These are phyloP conservation scores for Fusarium subglutinans DNA, from an alignment of 2,329 filamentous ascomycete species.

Conservation along the genomic window DNA sequence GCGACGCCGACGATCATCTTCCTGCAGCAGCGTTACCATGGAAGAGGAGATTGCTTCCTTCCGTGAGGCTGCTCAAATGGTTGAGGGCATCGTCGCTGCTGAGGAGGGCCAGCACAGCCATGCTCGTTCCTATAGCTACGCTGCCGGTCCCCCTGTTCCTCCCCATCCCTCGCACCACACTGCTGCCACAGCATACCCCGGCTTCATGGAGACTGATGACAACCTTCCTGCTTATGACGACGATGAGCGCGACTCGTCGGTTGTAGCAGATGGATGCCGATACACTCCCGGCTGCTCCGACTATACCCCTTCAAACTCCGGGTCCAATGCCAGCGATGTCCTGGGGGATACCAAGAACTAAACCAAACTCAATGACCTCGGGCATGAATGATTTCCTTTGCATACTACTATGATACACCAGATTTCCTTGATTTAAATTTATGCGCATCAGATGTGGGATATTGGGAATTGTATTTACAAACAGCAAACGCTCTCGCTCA, in stretches of 20 bases:
- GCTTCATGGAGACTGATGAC: conserved; percentile 43
- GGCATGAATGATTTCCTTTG: conserved; percentile 17
- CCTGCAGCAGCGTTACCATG: conserved; percentile 49
- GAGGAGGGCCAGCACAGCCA: conserved; percentile 49
- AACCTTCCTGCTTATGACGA: conserved; percentile 55
- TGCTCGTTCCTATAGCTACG: conserved; percentile 15
- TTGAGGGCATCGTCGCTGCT: conserved; percentile 57
- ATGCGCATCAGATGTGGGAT: conserved; percentile 16
- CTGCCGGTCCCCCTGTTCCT: conserved; percentile 8
- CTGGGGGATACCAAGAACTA: conserved; percentile 40
- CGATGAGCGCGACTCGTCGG: conserved; percentile 44
- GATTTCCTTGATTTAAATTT: conserved; percentile 13
- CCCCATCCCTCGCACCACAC: conserved; percentile 34
- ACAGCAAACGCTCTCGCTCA: conserved; percentile 4
- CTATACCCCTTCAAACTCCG: conserved; percentile 34
- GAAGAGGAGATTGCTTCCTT: conserved; percentile 61
- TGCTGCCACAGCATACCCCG: conserved; percentile 34
- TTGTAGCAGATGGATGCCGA: conserved; percentile 56
- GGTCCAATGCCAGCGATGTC: conserved; percentile 35
- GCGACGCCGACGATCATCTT: conserved; percentile 20
- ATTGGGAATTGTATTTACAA: not conserved
- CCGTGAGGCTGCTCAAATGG: conserved; percentile 56
- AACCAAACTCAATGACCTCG: conserved; percentile 10
- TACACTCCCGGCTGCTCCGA: conserved; percentile 48
- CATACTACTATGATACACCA: conserved; percentile 27